phyloP scores from a whole-genome alignment of 73 alveolate genomes.

The Paramecium tetraurelia region DNA sequence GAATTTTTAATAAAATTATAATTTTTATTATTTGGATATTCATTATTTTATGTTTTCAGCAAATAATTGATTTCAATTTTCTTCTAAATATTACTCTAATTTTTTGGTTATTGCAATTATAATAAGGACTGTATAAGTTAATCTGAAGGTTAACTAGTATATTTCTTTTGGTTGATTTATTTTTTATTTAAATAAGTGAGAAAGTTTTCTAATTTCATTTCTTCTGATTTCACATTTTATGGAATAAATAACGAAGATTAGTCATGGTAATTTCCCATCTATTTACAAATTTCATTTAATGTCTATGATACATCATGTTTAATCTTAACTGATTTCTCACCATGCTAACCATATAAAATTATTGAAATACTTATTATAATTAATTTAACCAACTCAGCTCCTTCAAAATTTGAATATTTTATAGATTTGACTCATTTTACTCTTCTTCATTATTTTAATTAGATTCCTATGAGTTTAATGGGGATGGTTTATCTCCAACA shows the following conservation, averaged over 20 bases:
- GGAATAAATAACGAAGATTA: background rate
- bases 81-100: background rate
- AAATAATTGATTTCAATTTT: background rate
- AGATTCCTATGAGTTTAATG: background rate
- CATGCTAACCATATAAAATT: background rate
- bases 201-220: background rate
- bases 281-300: background rate
- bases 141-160: background rate
- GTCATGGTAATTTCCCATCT: background rate
- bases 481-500: constrained; percentile 63
- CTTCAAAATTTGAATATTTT: background rate
- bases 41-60: background rate
- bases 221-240: background rate
- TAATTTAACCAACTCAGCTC: constrained; percentile 9
- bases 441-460: background rate
- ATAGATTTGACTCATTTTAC: background rate
- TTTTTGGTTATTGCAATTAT: background rate
- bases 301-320: background rate
- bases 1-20: background rate
- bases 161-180: background rate
- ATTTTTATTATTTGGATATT: background rate
- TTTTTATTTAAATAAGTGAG: background rate
- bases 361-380: background rate
- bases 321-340: background rate
- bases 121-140: background rate